A percentile compares a stretch with the other conserved stretches of the same genome.
phyloP scores from a whole-genome alignment of 441 rosid species.

The Breynia disticha region DNA sequence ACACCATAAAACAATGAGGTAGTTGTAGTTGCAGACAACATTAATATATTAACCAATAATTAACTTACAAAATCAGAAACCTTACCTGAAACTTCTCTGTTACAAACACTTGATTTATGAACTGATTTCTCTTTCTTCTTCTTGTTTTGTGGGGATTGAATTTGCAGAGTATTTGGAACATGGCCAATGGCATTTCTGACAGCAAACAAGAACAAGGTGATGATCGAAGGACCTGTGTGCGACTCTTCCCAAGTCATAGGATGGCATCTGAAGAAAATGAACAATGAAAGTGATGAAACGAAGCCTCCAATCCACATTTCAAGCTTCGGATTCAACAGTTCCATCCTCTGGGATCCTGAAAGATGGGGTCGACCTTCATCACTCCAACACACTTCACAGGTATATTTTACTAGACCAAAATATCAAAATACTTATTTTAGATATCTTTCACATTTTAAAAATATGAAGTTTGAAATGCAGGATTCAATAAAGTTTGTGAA shows the following conservation, averaged over 20 bases:
- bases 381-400: slow-evolving; percentile 61
- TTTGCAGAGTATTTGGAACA: slow-evolving; percentile 70
- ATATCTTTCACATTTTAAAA: too few species aligned
- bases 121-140: not conserved
- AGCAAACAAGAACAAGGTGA: slow-evolving; percentile 50
- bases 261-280: slow-evolving; percentile 65
- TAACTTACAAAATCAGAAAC: not conserved
- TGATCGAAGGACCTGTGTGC: slow-evolving; percentile 77
- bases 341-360: slow-evolving; percentile 96
- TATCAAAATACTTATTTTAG: not conserved
- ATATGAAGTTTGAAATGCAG: too few species aligned
- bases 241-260: slow-evolving; percentile 79
- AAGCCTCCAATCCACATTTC: slow-evolving; percentile 60
- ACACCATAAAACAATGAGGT: too few species aligned
- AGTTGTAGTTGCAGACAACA: too few species aligned
- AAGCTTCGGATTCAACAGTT: slow-evolving; percentile 89
- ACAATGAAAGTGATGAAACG: slow-evolving; percentile 42
- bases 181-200: slow-evolving; percentile 76
- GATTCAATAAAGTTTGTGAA: slow-evolving; percentile 83
- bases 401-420: slow-evolving; percentile 1
- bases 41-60: too few species aligned
- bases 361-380: slow-evolving; percentile 99
- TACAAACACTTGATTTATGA: not conserved
- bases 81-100: too few species aligned
- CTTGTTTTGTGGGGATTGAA: not conserved